phyloP scores from a whole-genome alignment of 805 yeast genomes.

The Vanderwaltozyma verrucispora region DNA sequence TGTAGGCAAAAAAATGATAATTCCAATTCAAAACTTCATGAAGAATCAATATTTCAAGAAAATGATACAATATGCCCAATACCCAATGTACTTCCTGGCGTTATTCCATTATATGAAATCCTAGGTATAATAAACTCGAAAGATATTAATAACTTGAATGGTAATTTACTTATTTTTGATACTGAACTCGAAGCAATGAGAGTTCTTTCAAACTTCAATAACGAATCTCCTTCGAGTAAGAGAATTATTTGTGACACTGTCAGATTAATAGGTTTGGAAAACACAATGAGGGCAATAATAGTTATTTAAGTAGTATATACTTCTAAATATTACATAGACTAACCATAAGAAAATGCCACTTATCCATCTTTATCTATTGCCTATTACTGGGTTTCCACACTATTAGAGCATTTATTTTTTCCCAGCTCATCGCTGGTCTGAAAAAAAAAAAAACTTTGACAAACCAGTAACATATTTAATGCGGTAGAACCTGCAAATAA shows the following conservation, averaged over 20 bases:
- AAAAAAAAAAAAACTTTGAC: no score
- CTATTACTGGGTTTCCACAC: no score
- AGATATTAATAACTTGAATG: constrained; percentile 15
- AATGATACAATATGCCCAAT: constrained; percentile 6
- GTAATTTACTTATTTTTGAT: constrained; percentile 17
- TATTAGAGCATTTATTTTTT: no score
- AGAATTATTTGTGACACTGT: constrained; percentile 32
- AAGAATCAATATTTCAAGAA: not conserved
- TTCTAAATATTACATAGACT: no score
- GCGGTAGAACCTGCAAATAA: no score
- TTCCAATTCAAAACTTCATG: not conserved
- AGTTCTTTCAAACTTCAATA: constrained; percentile 16
- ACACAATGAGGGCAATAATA: constrained; percentile 23
- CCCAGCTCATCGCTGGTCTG: no score
- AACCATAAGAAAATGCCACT: no score
- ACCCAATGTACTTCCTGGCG: constrained; percentile 42
- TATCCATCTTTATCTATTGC: no score
- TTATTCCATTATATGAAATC: constrained; percentile 39
- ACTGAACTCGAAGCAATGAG: constrained; percentile 17
- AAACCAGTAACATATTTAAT: no score
- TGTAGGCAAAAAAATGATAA: not conserved
- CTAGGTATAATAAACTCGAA: constrained; percentile 28
- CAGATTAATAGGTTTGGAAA: constrained; percentile 35
- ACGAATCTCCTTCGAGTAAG: constrained; percentile 15
- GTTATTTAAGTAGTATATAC: constrained; percentile 10